Base-by-base conservation (phyloP, 2,329 filamentous ascomycete genomes). In the Ophiosphaerella herpotricha region DNA sequence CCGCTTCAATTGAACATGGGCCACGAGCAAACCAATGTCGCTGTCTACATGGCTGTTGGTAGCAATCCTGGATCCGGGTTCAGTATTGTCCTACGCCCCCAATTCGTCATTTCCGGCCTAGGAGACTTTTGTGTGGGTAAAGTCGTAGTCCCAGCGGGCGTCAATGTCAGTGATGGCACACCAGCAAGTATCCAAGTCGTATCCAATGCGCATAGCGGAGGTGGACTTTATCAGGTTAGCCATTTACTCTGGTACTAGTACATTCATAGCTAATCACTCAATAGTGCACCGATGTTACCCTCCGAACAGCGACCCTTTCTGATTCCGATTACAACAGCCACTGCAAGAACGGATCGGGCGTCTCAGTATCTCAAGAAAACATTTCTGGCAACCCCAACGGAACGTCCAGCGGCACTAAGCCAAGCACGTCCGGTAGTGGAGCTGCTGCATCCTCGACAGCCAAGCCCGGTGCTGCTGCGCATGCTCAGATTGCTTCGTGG, bases 211-310 rank as follows among this genome's bases (percentile, higher is more conserved):
- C 77, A 82, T 18, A 76, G 75, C 4, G 81, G 78, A 16, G 80
- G 78, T 34, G 85, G 87, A 13, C 74, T 91, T 29, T 91, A 90
- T 73, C 88, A 80, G 63, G 78, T 80, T 66, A 51, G 75, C 63
- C 9, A 24, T 5, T 13, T 36, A 21, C 14, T 35, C 11, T 31
- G 50, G 60, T 40, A 62, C 26, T 8, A 8, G 12, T 12, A 34
- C 12, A 13, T 29, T 11, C 14, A 12, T 26, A 11, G 12, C 38
- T 39, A 39, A 39, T 14, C 8, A 26, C 7, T 13, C 5, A 8
- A 46, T 52, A 87, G 85, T 92, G 89, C 71, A 86, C 88, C 65
- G 88, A 92, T 62, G 83, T 91, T 58, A 85, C 82, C 23, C 86
- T 92, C 75, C 81, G 79, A 29, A 74, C 76, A 43, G 74, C 75